phyloP scores from a whole-genome alignment of 2,329 filamentous ascomycete genomes.

The Dactylonectria estremocensis region DNA sequence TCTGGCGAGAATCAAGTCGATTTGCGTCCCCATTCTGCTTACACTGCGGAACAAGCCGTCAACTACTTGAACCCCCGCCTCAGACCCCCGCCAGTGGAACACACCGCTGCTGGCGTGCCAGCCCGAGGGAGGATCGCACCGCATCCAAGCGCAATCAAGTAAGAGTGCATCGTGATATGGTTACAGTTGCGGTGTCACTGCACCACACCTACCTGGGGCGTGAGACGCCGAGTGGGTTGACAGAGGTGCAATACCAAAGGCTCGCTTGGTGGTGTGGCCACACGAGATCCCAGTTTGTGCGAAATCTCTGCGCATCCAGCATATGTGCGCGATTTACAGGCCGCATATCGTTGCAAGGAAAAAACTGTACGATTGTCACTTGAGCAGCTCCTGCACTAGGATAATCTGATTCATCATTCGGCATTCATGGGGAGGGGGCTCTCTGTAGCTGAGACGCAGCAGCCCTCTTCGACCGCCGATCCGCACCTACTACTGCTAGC shows the following conservation, averaged over 20 bases:
- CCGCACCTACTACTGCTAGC: constrained; percentile 1
- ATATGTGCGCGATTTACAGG: constrained; percentile 31
- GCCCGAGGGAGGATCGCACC: constrained; percentile 2
- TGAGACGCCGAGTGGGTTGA: constrained; percentile 9
- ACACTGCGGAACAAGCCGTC: neutral
- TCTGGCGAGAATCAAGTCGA: constrained; percentile 6
- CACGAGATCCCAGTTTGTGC: constrained; percentile 9
- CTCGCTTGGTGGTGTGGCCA: constrained; percentile 21
- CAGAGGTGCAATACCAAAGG: constrained; percentile 18
- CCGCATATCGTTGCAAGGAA: constrained; percentile 14
- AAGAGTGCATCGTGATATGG: neutral
- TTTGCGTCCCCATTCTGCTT: neutral
- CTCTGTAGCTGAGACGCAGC: constrained; percentile 11
- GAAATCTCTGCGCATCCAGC: constrained; percentile 5
- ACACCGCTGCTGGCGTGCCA: neutral
- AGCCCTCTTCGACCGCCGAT: constrained; percentile 18
- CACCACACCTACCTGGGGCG: constrained; percentile 1
- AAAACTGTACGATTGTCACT: constrained; percentile 11
- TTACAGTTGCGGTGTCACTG: neutral
- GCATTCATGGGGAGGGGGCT: constrained; percentile 13
- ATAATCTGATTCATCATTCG: constrained; percentile 28
- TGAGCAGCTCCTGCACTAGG: constrained; percentile 11
- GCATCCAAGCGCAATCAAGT: neutral
- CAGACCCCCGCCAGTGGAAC: constrained; percentile 24
- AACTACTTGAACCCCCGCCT: constrained; percentile 14